Evolutionary conservation across 108 stramenopile species (phyloP).

Genomic region (Cyclotella sp.): DNA sequence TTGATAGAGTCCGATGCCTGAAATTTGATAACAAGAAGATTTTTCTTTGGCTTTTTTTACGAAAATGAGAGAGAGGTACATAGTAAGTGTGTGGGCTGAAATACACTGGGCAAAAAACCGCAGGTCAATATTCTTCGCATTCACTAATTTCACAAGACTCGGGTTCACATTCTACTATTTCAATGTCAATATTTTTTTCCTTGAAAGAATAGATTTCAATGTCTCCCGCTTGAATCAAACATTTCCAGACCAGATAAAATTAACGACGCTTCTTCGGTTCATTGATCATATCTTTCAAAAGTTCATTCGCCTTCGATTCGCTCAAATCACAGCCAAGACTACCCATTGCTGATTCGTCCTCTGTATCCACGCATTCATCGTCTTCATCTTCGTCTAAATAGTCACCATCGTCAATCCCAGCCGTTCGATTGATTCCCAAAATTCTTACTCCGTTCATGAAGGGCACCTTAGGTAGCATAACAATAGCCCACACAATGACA

Average conservation of each 20-base stretch:
- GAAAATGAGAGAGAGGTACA: too few relatives aligned
- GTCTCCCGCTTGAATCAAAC: too few relatives aligned
- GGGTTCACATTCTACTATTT: too few relatives aligned
- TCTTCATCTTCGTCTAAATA: constrained; percentile 33
- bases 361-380: constrained; percentile 31
- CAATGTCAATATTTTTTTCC: too few relatives aligned
- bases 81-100: too few relatives aligned
- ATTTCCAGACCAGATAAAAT: background rate
- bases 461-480: constrained; percentile 89
- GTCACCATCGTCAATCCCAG: constrained; percentile 91
- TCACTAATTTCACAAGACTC: too few relatives aligned
- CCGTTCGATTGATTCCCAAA: constrained; percentile 94
- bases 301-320: background rate
- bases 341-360: constrained; percentile 26
- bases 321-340: constrained; percentile 16
- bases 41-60: too few relatives aligned
- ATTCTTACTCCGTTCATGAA: constrained; percentile 96
- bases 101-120: too few relatives aligned
- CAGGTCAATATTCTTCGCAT: too few relatives aligned
- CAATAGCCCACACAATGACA: constrained; percentile 81
- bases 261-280: constrained; percentile 7
- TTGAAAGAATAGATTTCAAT: too few relatives aligned
- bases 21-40: too few relatives aligned
- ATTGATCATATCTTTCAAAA: background rate
- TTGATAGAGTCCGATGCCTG: too few relatives aligned